phyloP scores from a whole-genome alignment of 306 rosid genomes.

The Quercus engelmannii region DNA sequence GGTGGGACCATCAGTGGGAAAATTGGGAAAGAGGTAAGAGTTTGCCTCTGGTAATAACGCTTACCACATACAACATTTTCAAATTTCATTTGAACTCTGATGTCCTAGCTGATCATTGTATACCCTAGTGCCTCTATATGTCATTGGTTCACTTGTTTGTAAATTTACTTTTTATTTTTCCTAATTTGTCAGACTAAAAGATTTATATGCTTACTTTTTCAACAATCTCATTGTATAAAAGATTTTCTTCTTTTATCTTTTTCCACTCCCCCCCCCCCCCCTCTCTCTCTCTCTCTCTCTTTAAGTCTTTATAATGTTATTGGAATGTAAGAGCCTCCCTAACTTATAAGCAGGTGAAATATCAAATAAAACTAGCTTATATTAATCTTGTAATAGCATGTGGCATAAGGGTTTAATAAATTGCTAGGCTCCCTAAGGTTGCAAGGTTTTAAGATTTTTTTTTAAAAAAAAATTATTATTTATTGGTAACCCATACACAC shows the following conservation, averaged over 20 bases:
- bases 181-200: no score
- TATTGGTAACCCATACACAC: no score
- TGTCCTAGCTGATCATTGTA: not conserved
- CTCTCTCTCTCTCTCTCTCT: no score
- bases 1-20: conserved; percentile 83
- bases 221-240: no score
- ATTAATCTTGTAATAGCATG: not conserved
- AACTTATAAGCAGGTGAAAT: not conserved
- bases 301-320: not conserved
- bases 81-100: conserved; percentile 1
- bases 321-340: not conserved
- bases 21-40: conserved; percentile 88
- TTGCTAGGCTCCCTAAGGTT: not conserved
- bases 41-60: conserved; percentile 8
- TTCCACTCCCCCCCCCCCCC: not conserved
- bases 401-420: not conserved
- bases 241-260: not conserved
- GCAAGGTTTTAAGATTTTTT: not conserved
- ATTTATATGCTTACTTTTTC: no score
- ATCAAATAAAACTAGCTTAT: not conserved
- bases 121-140: no score
- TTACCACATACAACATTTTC: conserved; percentile 2
- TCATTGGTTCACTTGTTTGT: not conserved
- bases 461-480: no score
- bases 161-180: not conserved